Base-by-base conservation (phyloP, 306 rosid genomes). In the Erythrophleum fordii region DNA sequence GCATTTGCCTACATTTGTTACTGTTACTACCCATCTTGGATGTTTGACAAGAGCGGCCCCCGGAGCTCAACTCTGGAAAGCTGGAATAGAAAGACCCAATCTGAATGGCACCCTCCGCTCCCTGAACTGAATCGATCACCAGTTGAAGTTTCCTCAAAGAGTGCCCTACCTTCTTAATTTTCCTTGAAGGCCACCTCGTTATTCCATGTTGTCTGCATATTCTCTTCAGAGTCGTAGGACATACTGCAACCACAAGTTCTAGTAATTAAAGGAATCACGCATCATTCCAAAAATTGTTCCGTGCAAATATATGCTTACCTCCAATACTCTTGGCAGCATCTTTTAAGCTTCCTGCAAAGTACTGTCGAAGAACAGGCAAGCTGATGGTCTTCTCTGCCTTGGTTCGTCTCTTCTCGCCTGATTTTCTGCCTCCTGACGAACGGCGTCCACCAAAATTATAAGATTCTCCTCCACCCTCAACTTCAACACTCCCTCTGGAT, bases 131-230 rank as follows among this genome's bases (percentile, higher is more conserved):
- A 66, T 87, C 81, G 11, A 82, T 71, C 64, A 82, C 83, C 2
- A 68, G 82, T 26, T 84, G 85, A 41, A 84, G 83, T 76, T 84
- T 84, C 73, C 67, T 76, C 14, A 82, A 34, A 52, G 86, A 82
- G 69, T 79, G 88, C 18, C 85, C 83, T 0, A 82, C 86, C 73
- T 76, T 87, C 77, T 84, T 84, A 26, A 82, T 87, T 79, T 78
- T 84, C 52, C 83, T n/a, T 45, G 86, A 81, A 9, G 84, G 86
- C 82, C 86, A 81, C 69, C 90, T 41, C 11, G 59, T 69, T 42
- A 84, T 84, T 78, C n/a, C 88, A 75, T 81, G 84, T 65, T 83
- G 87, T 46, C 77, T 81, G 75, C 90, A 81, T 52, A 87, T 87
- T 72, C 87, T 61, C 51, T 81, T 84, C 77, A 81, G 69, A 31